These are phyloP conservation scores for Yarrowia porcina DNA, from an alignment of 805 yeast genomes.

Conservation along the genomic window DNA sequence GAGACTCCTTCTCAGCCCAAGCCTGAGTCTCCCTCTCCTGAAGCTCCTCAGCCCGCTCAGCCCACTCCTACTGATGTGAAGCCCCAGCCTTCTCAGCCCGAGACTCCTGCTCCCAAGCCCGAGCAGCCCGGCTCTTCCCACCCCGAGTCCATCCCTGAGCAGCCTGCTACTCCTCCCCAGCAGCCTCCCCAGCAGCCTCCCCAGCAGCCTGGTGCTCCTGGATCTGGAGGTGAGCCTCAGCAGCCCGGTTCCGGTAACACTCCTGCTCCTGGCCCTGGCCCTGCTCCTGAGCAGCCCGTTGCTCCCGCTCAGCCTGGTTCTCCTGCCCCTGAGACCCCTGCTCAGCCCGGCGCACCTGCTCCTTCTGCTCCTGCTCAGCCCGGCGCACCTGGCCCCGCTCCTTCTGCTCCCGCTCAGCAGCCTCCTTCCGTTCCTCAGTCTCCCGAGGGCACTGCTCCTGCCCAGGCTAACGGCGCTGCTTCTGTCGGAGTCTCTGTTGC, in stretches of 20 bases:
- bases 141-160: not conserved
- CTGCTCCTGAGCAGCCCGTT: not conserved
- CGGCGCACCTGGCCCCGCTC: not conserved
- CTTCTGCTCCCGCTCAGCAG: not conserved
- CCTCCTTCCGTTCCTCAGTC: conserved; percentile 2
- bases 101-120: not conserved
- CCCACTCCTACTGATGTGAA: too few species aligned
- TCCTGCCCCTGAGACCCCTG: not conserved
- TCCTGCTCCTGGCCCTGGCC: not conserved
- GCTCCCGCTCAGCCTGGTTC: not conserved
- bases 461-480: conserved; percentile 22
- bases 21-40: too few species aligned
- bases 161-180: not conserved
- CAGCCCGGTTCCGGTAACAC: not conserved
- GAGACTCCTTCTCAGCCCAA: not conserved
- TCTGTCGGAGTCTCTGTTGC: conserved; percentile 5
- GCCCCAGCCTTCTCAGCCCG: not conserved
- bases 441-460: not conserved
- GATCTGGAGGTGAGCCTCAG: not conserved
- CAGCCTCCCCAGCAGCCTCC: too few species aligned
- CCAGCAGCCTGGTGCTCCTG: not conserved
- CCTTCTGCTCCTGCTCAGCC: not conserved
- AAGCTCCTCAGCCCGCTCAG: too few species aligned
- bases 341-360: not conserved
- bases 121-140: too few species aligned